Evolutionary conservation across 805 yeast genomes (phyloP), one percentile per base, ranked within the genome.

Genomic region (Pichia deserticola): DNA sequence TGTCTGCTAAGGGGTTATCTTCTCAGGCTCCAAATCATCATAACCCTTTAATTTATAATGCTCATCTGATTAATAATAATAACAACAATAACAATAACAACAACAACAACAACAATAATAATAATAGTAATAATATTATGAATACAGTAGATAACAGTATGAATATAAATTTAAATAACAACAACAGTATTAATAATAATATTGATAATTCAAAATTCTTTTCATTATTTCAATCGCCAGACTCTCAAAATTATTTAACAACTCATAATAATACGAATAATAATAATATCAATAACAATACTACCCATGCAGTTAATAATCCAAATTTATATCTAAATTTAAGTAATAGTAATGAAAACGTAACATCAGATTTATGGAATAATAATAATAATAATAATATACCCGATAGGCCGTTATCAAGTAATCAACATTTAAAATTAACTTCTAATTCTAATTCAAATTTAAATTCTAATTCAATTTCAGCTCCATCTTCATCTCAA

Each of bases 401-500:
- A 30, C 32, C 32, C 32, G 32, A 30, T 30, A 30, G 32, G 9
- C 9, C 32, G 3, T 6, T 9, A 7, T 30, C 32, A 30, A 30
- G 9, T 30, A 30, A 7, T 4, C 32, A 30, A 13, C 13, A 13
- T 9, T 34, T 34, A 34, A 11, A 9, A 34, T 9, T 34, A 34
- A 11, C 36, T 9, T 9, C 41, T 10, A 28, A 25, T 15, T 29
- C 15, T 3, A 41, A n/a, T 4, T 15, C 32, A 27, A 41, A 32
- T 41, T 5, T 15, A 8, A 15, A n/a, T 11, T 7, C 29, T 5
- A 35, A 40, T 20, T 47, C 45, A 1, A 29, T 47, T 10, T 47
- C 49, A 12, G 49, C 49, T 6, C 49, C 49, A 5, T 15, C 45
- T 5, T 40, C 45, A 9, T 28, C 49, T 5, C 49, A 40, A 15